Conservation (phyloP, 371 early-diverging fungal species). For the Saksenaea oblongispora region DNA sequence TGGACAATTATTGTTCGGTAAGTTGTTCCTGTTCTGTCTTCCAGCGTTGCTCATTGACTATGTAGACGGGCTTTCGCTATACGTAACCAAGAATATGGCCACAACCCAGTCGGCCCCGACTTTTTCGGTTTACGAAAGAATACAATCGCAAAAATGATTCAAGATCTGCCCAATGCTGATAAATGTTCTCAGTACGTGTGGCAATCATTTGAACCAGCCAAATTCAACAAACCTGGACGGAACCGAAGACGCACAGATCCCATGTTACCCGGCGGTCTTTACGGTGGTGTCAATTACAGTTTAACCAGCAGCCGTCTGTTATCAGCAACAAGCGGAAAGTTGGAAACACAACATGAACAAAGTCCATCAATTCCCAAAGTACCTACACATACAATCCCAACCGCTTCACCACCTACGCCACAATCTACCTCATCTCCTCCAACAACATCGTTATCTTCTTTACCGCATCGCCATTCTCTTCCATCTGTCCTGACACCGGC, state of each 20-base stretch:
- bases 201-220: slow-evolving; percentile 62
- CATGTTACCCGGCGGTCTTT: slow-evolving; percentile 26
- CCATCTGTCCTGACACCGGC: background rate
- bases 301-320: slow-evolving; percentile 34
- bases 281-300: slow-evolving; percentile 46
- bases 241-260: slow-evolving; percentile 45
- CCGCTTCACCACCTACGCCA: slow-evolving; percentile 11
- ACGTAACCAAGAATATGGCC: slow-evolving; percentile 78
- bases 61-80: slow-evolving; percentile 59
- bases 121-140: slow-evolving; percentile 90
- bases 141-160: slow-evolving; percentile 88
- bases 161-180: slow-evolving; percentile 81
- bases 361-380: background rate
- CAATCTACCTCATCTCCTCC: slow-evolving; percentile 10
- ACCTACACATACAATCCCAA: background rate
- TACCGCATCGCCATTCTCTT: slow-evolving; percentile 1
- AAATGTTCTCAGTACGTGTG: slow-evolving; percentile 76
- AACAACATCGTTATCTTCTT: background rate
- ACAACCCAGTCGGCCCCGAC: slow-evolving; percentile 89
- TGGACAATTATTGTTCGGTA: slow-evolving; percentile 57
- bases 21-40: too few species aligned
- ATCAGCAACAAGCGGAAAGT: background rate
- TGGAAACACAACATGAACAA: background rate
- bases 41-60: too few species aligned
- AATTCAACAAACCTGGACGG: slow-evolving; percentile 45